These are phyloP conservation scores for Cladosporium sphaerospermum DNA, from an alignment of 2,329 filamentous ascomycete species.

Conservation along the genomic window DNA sequence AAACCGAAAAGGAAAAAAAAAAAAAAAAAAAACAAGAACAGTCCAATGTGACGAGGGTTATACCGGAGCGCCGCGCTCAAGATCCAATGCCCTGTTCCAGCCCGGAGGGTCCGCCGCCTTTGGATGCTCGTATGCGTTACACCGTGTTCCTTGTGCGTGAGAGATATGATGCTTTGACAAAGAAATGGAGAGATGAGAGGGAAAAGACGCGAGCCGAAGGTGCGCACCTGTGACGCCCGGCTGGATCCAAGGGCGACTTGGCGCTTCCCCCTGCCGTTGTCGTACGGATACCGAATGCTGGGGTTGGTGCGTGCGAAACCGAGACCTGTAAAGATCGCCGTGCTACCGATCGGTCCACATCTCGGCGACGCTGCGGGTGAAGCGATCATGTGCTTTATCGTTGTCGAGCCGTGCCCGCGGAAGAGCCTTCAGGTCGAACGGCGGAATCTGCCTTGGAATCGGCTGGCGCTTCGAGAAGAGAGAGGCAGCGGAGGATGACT, in stretches of 20 bases:
- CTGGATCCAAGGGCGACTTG: no score
- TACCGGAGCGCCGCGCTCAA: conserved; percentile 4
- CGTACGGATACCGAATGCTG: no score
- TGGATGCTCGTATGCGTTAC: not conserved
- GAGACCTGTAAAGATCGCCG: no score
- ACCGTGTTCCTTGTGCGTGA: not conserved
- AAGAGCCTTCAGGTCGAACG: conserved; percentile 7
- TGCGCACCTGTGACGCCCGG: no score
- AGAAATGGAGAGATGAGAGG: no score
- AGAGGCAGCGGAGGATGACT: conserved; percentile 14
- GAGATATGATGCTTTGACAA: no score
- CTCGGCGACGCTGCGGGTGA: no score
- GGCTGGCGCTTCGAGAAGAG: conserved; percentile 8
- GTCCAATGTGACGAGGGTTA: not conserved
- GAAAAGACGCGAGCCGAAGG: no score
- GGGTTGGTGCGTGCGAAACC: not conserved
- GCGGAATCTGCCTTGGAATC: not conserved
- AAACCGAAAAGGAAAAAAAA: not conserved
- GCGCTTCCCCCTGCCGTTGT: no score
- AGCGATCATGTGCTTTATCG: not conserved
- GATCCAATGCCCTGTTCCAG: no score
- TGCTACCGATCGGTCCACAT: no score
- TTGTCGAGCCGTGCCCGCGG: not conserved
- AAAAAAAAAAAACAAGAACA: not conserved
- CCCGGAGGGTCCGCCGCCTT: not conserved